Evolutionary conservation across 768 basidiomycete species (phyloP).

Genomic region (Austroboletus eburneus): DNA sequence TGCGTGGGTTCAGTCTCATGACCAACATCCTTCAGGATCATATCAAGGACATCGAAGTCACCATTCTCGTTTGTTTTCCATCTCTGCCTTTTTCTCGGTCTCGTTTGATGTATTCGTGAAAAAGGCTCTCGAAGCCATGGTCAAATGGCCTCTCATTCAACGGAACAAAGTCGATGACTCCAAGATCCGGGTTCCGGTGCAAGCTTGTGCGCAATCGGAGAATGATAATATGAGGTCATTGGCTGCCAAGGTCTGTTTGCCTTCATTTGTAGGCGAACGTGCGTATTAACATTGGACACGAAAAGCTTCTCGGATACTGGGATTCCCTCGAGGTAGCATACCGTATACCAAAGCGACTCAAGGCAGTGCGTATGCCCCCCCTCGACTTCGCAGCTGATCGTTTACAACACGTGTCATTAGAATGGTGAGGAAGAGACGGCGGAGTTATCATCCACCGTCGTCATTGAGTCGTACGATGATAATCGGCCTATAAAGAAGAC

Average conservation of each 20-base stretch:
- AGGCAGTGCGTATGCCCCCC: slow-evolving; percentile 31
- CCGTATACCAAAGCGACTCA: slow-evolving; percentile 77
- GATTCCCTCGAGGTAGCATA: slow-evolving; percentile 69
- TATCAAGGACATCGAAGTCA: slow-evolving; percentile 61
- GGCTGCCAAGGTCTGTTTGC: slow-evolving; percentile 55
- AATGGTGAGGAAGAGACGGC: slow-evolving; percentile 30
- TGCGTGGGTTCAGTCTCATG: slow-evolving; percentile 93
- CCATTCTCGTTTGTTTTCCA: slow-evolving; percentile 53
- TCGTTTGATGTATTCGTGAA: not conserved
- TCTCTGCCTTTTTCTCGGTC: not conserved
- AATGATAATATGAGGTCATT: slow-evolving; percentile 53
- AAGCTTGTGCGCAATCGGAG: slow-evolving; percentile 47
- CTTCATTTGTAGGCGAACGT: not conserved
- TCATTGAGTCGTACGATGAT: slow-evolving; percentile 24
- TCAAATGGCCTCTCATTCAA: slow-evolving; percentile 75
- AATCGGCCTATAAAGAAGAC: slow-evolving; percentile 31
- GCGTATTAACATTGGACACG: not conserved
- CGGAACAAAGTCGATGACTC: slow-evolving; percentile 92
- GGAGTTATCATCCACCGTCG: slow-evolving; percentile 16
- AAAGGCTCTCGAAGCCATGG: slow-evolving; percentile 65
- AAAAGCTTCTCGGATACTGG: slow-evolving; percentile 82
- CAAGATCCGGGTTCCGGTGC: slow-evolving; percentile 63
- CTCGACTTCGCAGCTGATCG: not conserved
- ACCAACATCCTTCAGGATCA: slow-evolving; percentile 82
- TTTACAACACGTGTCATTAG: slow-evolving; percentile 10